These are phyloP conservation scores for Aspergillus japonicus DNA, from an alignment of 2,329 filamentous ascomycete species.

Conservation along the genomic window DNA sequence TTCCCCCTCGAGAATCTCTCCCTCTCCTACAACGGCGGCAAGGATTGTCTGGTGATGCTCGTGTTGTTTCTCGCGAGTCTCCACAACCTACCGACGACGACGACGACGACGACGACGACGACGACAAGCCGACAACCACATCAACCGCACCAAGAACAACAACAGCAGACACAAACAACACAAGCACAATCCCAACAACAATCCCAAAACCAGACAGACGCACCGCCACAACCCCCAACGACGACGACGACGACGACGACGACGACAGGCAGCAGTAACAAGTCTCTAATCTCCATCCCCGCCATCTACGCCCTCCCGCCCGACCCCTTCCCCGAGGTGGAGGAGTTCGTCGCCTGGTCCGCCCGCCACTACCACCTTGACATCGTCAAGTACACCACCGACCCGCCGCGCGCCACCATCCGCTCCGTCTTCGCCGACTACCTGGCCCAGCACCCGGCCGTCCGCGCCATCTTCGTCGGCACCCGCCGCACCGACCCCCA, in stretches of 20 bases:
- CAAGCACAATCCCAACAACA: background rate
- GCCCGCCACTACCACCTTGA: constrained; percentile 70
- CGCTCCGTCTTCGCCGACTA: constrained; percentile 77
- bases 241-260: constrained; percentile 22
- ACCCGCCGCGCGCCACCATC: constrained; percentile 60
- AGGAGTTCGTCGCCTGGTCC: constrained; percentile 73
- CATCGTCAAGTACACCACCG: constrained; percentile 68
- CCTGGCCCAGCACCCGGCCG: constrained; percentile 50
- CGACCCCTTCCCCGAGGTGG: constrained; percentile 82
- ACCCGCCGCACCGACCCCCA: constrained; percentile 91
- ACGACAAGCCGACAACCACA: too few relatives aligned
- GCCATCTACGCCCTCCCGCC: constrained; percentile 85
- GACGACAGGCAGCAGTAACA: constrained; percentile 2
- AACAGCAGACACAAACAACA: background rate
- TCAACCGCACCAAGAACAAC: constrained; percentile 13
- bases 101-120: too few relatives aligned
- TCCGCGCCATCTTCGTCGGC: constrained; percentile 82
- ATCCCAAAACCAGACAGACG: background rate
- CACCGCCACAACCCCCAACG: constrained; percentile 45
- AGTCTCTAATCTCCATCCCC: constrained; percentile 54
- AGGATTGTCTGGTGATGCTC: constrained; percentile 92
- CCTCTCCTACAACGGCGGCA: constrained; percentile 95
- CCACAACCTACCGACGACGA: constrained; percentile 45
- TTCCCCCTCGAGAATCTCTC: constrained; percentile 80
- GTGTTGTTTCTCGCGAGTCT: constrained; percentile 75